Percentiles rank a stretch among this genome's conserved stretches.
Conservation (phyloP, 1,284 basidiomycete species). For the Neolentinus lepideus region DNA sequence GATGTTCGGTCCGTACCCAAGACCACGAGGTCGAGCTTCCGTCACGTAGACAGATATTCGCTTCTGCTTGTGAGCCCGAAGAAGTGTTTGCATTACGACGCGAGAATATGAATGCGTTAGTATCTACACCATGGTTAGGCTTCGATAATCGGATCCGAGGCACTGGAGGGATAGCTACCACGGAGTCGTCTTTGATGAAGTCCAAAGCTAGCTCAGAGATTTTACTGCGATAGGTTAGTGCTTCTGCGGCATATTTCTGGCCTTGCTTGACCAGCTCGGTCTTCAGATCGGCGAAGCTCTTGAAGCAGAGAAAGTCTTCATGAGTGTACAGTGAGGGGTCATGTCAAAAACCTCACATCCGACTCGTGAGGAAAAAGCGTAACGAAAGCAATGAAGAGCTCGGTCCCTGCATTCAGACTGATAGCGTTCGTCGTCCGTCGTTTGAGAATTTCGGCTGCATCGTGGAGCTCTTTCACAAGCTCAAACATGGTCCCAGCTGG, state of each 20-base stretch:
- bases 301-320: conserved; percentile 10
- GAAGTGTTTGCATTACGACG: conserved; percentile 90
- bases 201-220: conserved; percentile 87
- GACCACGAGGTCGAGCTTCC: conserved; percentile 83
- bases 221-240: conserved; percentile 83
- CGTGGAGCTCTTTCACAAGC: conserved; percentile 76
- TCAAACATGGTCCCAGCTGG: conserved; percentile 86
- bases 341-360: conserved; percentile 33
- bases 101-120: conserved; percentile 94
- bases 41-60: conserved; percentile 97
- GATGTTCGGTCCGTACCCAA: conserved; percentile 45
- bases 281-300: conserved; percentile 82
- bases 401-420: conserved; percentile 83
- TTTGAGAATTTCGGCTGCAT: conserved; percentile 65
- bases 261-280: conserved; percentile 76
- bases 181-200: conserved; percentile 92
- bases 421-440: conserved; percentile 70
- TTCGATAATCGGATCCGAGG: conserved; percentile 3
- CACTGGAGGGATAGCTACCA: conserved; percentile 38
- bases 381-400: conserved; percentile 86
- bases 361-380: conserved; percentile 82
- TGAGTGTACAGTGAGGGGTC: conserved; percentile 8
- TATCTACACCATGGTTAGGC: conserved; percentile 46
- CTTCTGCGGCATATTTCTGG: conserved; percentile 68
- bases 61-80: conserved; percentile 86